A percentile compares a stretch with the other conserved stretches of the same genome.
Evolutionary conservation across 768 basidiomycete species (phyloP).

Genomic region (Leccinum imitatum): DNA sequence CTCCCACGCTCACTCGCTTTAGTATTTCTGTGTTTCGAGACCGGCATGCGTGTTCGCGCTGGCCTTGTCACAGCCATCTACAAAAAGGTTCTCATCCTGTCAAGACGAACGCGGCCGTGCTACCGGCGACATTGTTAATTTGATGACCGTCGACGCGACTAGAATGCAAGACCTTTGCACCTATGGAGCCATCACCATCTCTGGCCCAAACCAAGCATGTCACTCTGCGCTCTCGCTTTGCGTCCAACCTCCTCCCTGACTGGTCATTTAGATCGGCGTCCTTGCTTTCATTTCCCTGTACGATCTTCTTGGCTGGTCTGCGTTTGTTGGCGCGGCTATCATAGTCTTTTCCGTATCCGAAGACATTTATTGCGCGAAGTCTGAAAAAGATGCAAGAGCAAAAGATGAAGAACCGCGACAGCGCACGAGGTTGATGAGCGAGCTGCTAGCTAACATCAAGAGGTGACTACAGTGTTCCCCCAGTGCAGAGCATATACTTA

Average conservation of each 20-base stretch:
- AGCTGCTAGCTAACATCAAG: conserved; percentile 90
- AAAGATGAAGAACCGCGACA: conserved; percentile 94
- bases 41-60: conserved; percentile 91
- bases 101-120: conserved; percentile 80
- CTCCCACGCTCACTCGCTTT: background rate
- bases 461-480: conserved; percentile 41
- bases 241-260: background rate
- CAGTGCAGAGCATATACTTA: background rate
- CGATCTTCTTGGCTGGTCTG: conserved; percentile 86
- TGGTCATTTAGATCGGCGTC: conserved; percentile 50
- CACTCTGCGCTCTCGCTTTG: background rate
- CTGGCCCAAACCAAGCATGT: conserved; percentile 67
- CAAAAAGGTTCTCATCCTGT: conserved; percentile 80
- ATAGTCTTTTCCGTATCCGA: conserved; percentile 83
- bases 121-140: conserved; percentile 91
- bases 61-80: conserved; percentile 87
- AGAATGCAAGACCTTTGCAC: conserved; percentile 79
- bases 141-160: conserved; percentile 86
- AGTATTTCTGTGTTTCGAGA: conserved; percentile 86
- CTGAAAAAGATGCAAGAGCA: conserved; percentile 76
- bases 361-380: conserved; percentile 66
- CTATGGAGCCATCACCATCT: conserved; percentile 80
- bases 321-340: conserved; percentile 84
- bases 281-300: conserved; percentile 91
- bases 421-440: conserved; percentile 85